These are phyloP conservation scores for Biscogniauxia mediterranea DNA, from an alignment of 2,329 filamentous ascomycete genomes.

Conservation along the genomic window DNA sequence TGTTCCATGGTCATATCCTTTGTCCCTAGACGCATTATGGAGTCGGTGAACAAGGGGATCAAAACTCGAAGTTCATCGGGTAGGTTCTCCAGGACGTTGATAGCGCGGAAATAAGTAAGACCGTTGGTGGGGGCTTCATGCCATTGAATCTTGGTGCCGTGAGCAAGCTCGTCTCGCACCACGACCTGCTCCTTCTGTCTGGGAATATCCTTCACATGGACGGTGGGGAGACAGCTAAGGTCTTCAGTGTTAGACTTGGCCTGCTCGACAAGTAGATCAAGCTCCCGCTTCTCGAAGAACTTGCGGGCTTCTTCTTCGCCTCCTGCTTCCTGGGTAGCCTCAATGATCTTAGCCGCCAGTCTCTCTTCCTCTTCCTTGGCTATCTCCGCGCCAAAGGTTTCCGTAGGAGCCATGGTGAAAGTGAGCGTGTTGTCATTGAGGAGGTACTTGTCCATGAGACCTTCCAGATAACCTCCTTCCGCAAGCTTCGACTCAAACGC, in stretches of 20 bases:
- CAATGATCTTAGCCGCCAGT: constrained; percentile 70
- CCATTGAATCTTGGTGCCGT: constrained; percentile 76
- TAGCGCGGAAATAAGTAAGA: constrained; percentile 89
- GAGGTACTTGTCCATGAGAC: constrained; percentile 83
- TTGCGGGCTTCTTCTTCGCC: constrained; percentile 69
- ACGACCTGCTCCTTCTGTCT: constrained; percentile 63
- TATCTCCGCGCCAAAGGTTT: constrained; percentile 70
- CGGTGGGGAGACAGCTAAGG: constrained; percentile 80
- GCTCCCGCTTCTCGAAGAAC: constrained; percentile 73
- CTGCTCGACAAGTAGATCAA: constrained; percentile 78
- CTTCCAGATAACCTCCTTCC: constrained; percentile 77
- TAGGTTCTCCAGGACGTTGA: constrained; percentile 75
- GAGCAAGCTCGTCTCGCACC: constrained; percentile 63
- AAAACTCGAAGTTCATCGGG: constrained; percentile 82
- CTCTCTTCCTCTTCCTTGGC: constrained; percentile 74
- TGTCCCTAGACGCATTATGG: constrained; percentile 90
- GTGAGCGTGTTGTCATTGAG: constrained; percentile 82
- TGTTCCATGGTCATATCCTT: constrained; percentile 87
- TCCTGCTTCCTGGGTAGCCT: constrained; percentile 66
- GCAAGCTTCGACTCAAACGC: constrained; percentile 77
- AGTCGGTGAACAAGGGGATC: constrained; percentile 86
- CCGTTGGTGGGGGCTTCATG: constrained; percentile 92
- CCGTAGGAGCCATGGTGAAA: constrained; percentile 90
- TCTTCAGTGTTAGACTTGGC: constrained; percentile 82
- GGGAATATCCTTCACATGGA: constrained; percentile 87